A percentile compares a stretch with the other conserved stretches of the same genome.
These are phyloP conservation scores for Dryas drummondii DNA, from an alignment of 306 rosid species.

Conservation along the genomic window DNA sequence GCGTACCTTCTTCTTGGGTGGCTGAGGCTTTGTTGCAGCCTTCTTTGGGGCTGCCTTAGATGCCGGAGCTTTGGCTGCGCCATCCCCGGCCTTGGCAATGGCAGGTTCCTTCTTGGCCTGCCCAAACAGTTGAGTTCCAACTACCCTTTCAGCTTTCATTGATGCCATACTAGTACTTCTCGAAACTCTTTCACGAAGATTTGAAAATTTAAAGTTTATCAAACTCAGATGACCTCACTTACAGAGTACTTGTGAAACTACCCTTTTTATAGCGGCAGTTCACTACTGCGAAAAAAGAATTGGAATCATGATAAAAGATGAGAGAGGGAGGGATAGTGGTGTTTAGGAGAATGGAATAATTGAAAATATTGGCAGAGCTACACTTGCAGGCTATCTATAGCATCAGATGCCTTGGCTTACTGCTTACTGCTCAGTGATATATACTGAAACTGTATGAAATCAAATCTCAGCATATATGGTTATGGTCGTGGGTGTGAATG, in stretches of 20 bases:
- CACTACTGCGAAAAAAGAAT: constrained; percentile 16
- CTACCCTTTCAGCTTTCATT: constrained; percentile 39
- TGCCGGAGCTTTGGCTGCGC: constrained; percentile 34
- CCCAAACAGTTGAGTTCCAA: constrained; percentile 44
- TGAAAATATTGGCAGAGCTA: neutral
- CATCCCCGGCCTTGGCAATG: constrained; percentile 25
- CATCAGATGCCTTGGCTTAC: constrained; percentile 35
- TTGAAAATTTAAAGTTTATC: neutral
- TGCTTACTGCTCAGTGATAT: neutral
- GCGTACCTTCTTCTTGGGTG: constrained; percentile 65
- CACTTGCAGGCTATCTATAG: constrained; percentile 13
- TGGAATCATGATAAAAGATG: constrained; percentile 19
- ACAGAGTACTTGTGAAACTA: neutral
- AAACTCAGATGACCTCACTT: constrained; percentile 7
- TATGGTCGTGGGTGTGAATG: neutral
- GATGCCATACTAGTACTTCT: constrained; percentile 35
- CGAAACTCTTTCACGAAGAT: constrained; percentile 7
- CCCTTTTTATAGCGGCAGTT: constrained; percentile 24
- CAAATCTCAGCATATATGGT: neutral
- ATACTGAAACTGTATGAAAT: neutral
- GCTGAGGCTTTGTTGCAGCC: constrained; percentile 54
- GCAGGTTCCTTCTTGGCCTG: constrained; percentile 49
- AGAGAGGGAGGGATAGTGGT: constrained; percentile 15
- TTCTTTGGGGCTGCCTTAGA: constrained; percentile 59
- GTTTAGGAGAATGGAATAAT: constrained; percentile 17